A percentile compares a stretch with the other conserved stretches of the same genome.
phyloP scores from a whole-genome alignment of 2,329 filamentous ascomycete species.

The Periconia sp. region DNA sequence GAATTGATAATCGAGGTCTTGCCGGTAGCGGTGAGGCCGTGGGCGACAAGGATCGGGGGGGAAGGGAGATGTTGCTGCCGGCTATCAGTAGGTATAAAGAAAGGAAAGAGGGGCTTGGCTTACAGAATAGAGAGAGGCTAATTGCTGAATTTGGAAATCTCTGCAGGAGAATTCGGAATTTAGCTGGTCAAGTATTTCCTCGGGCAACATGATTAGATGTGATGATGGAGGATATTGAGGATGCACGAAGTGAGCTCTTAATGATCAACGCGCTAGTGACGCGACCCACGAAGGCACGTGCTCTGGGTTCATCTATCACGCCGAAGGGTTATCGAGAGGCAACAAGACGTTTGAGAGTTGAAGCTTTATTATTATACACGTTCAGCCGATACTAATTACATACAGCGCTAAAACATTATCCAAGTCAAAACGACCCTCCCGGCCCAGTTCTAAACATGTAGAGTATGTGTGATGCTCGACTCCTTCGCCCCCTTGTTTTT shows the following conservation, averaged over 20 bases:
- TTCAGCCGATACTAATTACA: slow-evolving; percentile 1
- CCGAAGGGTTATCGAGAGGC: no score
- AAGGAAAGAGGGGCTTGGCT: slow-evolving; percentile 11
- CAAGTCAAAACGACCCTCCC: slow-evolving; percentile 6
- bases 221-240: slow-evolving; percentile 1
- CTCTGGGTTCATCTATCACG: neutral
- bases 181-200: slow-evolving; percentile 43
- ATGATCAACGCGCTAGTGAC: slow-evolving; percentile 10
- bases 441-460: slow-evolving; percentile 35
- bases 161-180: slow-evolving; percentile 49
- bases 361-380: no score
- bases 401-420: slow-evolving; percentile 11
- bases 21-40: slow-evolving; percentile 86
- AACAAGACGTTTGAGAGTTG: neutral
- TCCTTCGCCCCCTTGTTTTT: slow-evolving; percentile 8
- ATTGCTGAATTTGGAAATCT: slow-evolving; percentile 54
- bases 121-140: slow-evolving; percentile 54
- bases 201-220: slow-evolving; percentile 46
- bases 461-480: slow-evolving; percentile 25
- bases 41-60: slow-evolving; percentile 75
- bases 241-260: neutral
- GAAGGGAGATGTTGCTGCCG: slow-evolving; percentile 68
- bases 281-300: slow-evolving; percentile 13
- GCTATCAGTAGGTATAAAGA: slow-evolving; percentile 20
- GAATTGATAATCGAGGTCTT: slow-evolving; percentile 75